These are phyloP conservation scores for Gaeumannomyces tritici DNA, from an alignment of 2,329 filamentous ascomycete genomes.

Conservation along the genomic window DNA sequence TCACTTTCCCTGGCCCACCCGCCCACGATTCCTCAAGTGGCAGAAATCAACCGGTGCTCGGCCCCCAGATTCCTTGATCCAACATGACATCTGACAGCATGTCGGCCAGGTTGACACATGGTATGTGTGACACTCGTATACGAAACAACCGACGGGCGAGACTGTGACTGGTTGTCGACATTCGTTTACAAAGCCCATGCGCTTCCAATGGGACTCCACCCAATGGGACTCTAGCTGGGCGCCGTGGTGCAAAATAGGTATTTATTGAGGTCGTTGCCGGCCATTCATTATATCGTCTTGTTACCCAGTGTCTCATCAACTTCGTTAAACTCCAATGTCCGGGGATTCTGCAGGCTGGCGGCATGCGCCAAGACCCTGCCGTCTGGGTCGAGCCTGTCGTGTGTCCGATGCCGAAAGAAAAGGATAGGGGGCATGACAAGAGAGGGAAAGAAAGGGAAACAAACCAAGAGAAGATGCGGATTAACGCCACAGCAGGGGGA, in stretches of 20 bases:
- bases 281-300: constrained; percentile 13
- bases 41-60: too few relatives aligned
- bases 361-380: constrained; percentile 1
- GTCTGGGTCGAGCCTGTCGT: constrained; percentile 4
- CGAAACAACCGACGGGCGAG: background rate
- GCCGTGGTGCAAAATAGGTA: background rate
- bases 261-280: constrained; percentile 15
- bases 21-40: background rate
- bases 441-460: background rate
- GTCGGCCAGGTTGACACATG: background rate
- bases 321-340: background rate
- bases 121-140: background rate
- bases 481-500: background rate
- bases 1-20: background rate
- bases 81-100: background rate
- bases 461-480: background rate
- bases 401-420: background rate
- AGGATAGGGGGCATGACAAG: background rate
- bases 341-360: background rate
- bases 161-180: background rate
- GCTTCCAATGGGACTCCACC: too few relatives aligned
- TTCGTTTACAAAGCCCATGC: background rate
- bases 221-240: too few relatives aligned
- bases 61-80: background rate
- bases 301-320: constrained; percentile 7